Conservation (phyloP, 2,329 filamentous ascomycete species). For the Helotiales sp. region DNA sequence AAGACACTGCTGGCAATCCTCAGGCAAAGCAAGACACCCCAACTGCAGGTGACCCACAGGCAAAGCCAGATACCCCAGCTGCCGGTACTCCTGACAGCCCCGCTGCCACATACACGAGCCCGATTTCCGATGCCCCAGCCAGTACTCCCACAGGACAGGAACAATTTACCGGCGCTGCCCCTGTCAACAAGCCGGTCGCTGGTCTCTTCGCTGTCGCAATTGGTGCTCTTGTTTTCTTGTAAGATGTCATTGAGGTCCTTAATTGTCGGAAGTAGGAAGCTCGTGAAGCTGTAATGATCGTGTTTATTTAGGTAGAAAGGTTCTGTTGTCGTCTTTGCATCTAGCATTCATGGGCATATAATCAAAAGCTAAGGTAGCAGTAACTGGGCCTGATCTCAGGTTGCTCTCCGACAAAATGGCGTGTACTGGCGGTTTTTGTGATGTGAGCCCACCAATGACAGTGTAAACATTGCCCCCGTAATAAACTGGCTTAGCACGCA, state of each 20-base stretch:
- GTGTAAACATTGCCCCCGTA: not conserved
- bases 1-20: no score
- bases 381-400: not conserved
- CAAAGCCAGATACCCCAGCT: not conserved
- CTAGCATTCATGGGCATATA: no score
- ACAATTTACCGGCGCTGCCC: not conserved
- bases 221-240: not conserved
- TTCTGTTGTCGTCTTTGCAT: no score
- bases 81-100: not conserved
- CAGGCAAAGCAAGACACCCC: no score
- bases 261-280: not conserved
- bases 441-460: not conserved
- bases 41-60: no score
- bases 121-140: not conserved
- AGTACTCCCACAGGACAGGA: not conserved
- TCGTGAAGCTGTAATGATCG: not conserved
- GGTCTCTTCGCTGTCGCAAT: not conserved
- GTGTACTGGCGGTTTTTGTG: not conserved
- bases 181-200: not conserved
- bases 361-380: not conserved
- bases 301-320: no score
- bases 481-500: not conserved
- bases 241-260: not conserved
- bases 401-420: not conserved
- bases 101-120: not conserved